Base-by-base conservation (phyloP, 2,329 filamentous ascomycete species). In the Grosmannia serpens region DNA sequence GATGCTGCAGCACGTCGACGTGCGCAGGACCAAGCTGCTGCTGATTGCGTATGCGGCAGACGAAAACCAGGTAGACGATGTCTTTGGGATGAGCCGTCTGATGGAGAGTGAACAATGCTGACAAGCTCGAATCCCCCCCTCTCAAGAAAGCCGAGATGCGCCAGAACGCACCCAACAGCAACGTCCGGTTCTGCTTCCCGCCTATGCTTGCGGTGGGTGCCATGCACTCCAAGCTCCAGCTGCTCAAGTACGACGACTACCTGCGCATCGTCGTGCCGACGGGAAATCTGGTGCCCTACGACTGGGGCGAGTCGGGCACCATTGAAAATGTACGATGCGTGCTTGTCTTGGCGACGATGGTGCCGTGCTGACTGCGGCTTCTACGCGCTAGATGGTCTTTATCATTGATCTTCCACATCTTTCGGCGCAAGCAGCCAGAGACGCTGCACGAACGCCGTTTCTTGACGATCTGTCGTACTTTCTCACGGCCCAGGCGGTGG, bases 191-290 rank as follows among this genome's bases (percentile, higher is more conserved):
- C 58, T 91, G 89, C 68, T 96, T 97, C 67, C 92, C 92, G 20
- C 80, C 81, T 2, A 92, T 96, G 88, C n/a, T 22, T 47, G 81
- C 83, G 1, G 76, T 81, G 7, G 86, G 85, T 27, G 85, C 80
- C 65, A 96, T 97, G 91, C 94, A 97, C 71, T 95, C 90, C 55
- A 97, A 99, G 69, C 76, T 97, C 50, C 91, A 95, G 80, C 73
- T 97, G 1, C 77, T 97, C n/a, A 92, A 91, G 65, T 89, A 90
- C 65, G 73, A 80, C 0, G 73, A 73, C 1, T 85, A 91, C 68
- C 71, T 96, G 20, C 83, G 94, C 8, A 78, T 99, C 51, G 92
- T 87, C 1, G 77, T 97, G 2, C 91, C 94, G 0, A 92, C 87
- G 4, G 94, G 91, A 1, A 99, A 99, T 66, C 75, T 96, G 54